Evolutionary conservation across 306 rosid species (phyloP), one percentile per base, ranked within the genome.

Genomic region (Oemleria cerasiformis): DNA sequence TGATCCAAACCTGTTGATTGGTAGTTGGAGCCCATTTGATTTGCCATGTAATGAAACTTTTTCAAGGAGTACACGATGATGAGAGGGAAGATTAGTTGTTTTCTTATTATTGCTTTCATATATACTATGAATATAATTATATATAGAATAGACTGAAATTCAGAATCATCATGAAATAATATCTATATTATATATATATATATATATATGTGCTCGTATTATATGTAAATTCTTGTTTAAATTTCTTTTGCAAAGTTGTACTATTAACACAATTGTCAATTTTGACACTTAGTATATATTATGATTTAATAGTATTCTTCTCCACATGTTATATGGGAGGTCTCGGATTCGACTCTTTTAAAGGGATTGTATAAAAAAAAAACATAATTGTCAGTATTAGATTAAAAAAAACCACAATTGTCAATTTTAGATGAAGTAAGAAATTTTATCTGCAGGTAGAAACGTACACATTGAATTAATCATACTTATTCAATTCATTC

Each of bases 21-120:
- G 82, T 78, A 78, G 83, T 88, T 90, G 98, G 98, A 77, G 79
- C 58, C 88, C 88, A 36, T 88, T 90, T 63, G 92, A 88, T 76
- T 85, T 85, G 69, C 84, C 88, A 72, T 86, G 56, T 55, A 84
- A 83, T 73, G 81, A 78, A 81, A 76, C 86, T 72, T 89, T 84
- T 72, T 76, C 92, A 10, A 70, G 71, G 66, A 82, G 3, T 14
- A 21, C 85, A 40, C 63, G 80, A 79, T 62, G 74, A 74, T 45
- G 57, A 40, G 60, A 68, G 36, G 54, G 23, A 4, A 51, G 68
- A 25, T 10, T 54, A 54, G 72, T 79, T 72, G 5, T 69, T 78
- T 70, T 67, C 47, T 65, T 74, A 80, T 13, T 75, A 70, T 73
- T 73, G 65, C 64, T 64, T 48, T 75, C 17, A 45, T 64, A 25